Conservation (phyloP, 148 eudicot genomes). For the Bassia scoparia region DNA sequence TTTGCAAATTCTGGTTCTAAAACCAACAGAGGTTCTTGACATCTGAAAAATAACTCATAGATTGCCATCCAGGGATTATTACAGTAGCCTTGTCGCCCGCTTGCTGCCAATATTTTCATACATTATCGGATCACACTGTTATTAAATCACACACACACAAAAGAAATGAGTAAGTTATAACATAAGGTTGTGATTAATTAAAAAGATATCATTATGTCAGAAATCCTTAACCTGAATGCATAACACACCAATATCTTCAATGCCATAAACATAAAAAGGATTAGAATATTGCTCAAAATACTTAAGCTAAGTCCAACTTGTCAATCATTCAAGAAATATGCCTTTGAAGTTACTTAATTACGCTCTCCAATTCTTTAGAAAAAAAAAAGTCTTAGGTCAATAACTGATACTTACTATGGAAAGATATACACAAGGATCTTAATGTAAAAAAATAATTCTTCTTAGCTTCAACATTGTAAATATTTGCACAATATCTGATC, state of each 20-base stretch:
- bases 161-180: neutral
- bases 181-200: conserved; percentile 6
- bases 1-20: conserved; percentile 60
- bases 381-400: too few relatives aligned
- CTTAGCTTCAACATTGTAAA: neutral
- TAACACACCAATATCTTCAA: neutral
- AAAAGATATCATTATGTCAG: neutral
- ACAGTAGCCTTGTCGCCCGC: conserved; percentile 63
- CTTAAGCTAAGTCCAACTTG: neutral
- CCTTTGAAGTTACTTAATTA: neutral
- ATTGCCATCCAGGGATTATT: conserved; percentile 63
- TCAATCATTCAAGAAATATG: neutral
- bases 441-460: neutral
- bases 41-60: conserved; percentile 87
- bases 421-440: neutral
- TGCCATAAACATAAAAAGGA: neutral
- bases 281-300: neutral
- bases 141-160: neutral
- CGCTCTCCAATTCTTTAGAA: too few relatives aligned
- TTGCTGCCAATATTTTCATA: conserved; percentile 78
- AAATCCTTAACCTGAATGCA: neutral
- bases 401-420: neutral
- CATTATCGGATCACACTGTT: conserved; percentile 95
- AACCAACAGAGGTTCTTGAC: conserved; percentile 77
- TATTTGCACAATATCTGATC: neutral